phyloP scores from a whole-genome alignment of 805 yeast genomes.

The Saturnispora sekii region DNA sequence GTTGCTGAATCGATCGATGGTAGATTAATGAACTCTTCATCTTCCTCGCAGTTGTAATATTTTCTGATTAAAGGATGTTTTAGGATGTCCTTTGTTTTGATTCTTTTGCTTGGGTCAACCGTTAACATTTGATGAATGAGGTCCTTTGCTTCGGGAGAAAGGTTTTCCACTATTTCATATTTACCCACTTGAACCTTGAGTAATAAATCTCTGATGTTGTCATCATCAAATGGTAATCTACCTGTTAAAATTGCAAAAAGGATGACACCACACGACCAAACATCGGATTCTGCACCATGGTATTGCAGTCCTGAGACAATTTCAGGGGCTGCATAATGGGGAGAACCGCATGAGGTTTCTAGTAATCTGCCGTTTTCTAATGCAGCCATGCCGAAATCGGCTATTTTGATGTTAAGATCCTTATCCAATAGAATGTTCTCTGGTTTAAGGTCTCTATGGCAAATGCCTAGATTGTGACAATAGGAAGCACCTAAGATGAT shows the following conservation, averaged over 20 bases:
- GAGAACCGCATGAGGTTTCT: conserved; percentile 96
- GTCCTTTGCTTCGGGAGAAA: conserved; percentile 81
- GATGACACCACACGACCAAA: conserved; percentile 97
- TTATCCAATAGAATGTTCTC: conserved; percentile 73
- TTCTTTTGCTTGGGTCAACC: conserved; percentile 74
- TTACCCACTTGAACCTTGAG: conserved; percentile 87
- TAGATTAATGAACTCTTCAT: conserved; percentile 29
- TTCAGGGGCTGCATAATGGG: conserved; percentile 98
- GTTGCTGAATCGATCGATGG: conserved; percentile 49
- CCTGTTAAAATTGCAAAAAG: conserved; percentile 90
- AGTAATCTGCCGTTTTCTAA: conserved; percentile 68
- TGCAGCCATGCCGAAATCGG: conserved; percentile 99
- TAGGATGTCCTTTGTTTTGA: conserved; percentile 66
- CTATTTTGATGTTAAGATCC: conserved; percentile 83
- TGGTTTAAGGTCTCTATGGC: conserved; percentile 74
- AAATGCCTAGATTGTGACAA: conserved; percentile 59
- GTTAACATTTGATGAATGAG: conserved; percentile 70
- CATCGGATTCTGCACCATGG: conserved; percentile 95
- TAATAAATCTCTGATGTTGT: conserved; percentile 76
- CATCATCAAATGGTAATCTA: conserved; percentile 94
- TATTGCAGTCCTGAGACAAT: conserved; percentile 91
- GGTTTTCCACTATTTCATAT: conserved; percentile 70
- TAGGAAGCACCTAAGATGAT: conserved; percentile 55
- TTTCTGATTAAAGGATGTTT: conserved; percentile 74
- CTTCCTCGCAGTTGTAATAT: conserved; percentile 43